Base-by-base conservation (phyloP, 306 rosid genomes). In the Cicer chorassanicum region DNA sequence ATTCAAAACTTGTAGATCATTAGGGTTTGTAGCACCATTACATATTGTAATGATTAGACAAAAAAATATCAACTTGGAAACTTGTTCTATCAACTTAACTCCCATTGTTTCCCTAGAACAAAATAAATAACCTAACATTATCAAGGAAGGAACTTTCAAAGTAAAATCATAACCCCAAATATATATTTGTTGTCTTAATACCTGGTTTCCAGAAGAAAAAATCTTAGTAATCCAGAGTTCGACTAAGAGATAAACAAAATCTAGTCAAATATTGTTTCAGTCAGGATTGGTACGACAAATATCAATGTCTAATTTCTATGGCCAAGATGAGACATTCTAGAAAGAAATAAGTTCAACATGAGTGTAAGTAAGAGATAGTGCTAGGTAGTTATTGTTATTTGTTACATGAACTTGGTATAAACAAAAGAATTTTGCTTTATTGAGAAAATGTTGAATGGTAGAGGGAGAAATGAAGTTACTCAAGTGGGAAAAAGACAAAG, bases 1-100 rank as follows among this genome's bases (percentile, higher is more conserved):
- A 65, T 83, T 88, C 70, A 92, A 81, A 75, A 92, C 86, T 79
- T 87, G 82, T 73, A 87, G 66, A 81, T 90, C 98, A 77, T 79
- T 85, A 8, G 85, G 84, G 80, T 87, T 66, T n/a, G 98, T 90
- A 44, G 76, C 79, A 70, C 86, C 78, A 70, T 69, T 69, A 78
- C 74, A 77, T 81, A 74, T 63, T 64, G 63, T 59, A 6, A 82
- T 45, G 2, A 84, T 43, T 3, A 83, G 56, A 56, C 81, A 83
- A 54, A 84, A 67, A 70, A 67, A n/a, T 6, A 88, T 12, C 61
- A 62, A 80, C 68, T 65, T 36, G 24, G 74, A 77, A 1, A 89
- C 21, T 81, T 61, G 42, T 76, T 60, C 70, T 57, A 41, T 15
- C 36, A 65, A 51, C 16, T 6, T 21, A 67, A 54, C 65, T 81